Evolutionary conservation across 225 moss, liverwort and hornwort genomes (phyloP).

Genomic region (Sphagnum tenellum): DNA sequence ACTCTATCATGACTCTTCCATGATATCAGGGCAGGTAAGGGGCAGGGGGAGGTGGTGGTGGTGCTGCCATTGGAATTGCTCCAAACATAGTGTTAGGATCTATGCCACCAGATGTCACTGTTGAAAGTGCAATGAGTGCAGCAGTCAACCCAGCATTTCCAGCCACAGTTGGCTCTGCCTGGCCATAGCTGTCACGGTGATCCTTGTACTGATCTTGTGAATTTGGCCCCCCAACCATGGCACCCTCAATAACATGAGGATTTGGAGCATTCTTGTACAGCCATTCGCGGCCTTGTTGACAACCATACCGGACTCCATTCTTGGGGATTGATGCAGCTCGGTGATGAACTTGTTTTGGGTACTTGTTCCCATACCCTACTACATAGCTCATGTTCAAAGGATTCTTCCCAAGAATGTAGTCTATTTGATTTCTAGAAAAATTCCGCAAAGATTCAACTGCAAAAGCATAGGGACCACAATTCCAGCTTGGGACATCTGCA

Average conservation of each 20-base stretch:
- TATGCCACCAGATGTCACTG: slow-evolving; percentile 17
- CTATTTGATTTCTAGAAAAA: slow-evolving; percentile 50
- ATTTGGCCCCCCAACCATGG: slow-evolving; percentile 82
- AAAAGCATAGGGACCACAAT: slow-evolving; percentile 22
- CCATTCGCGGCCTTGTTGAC: slow-evolving; percentile 42
- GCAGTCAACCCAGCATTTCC: slow-evolving; percentile 83
- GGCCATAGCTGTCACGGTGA: slow-evolving; percentile 36
- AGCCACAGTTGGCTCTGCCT: slow-evolving; percentile 68
- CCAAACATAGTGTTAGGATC: slow-evolving; percentile 47
- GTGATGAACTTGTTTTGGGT: slow-evolving; percentile 65
- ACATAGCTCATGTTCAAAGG: slow-evolving; percentile 65
- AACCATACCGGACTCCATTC: slow-evolving; percentile 19
- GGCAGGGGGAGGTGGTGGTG: slow-evolving; percentile 31
- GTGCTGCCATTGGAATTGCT: slow-evolving; percentile 23
- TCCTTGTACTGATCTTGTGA: slow-evolving; percentile 44
- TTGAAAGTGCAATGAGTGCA: slow-evolving; percentile 57
- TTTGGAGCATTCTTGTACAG: slow-evolving; percentile 29
- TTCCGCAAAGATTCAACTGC: slow-evolving; percentile 26
- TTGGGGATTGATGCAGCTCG: slow-evolving; percentile 68
- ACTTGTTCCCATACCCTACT: slow-evolving; percentile 50
- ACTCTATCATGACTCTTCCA: too few relatives aligned
- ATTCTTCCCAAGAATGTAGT: slow-evolving; percentile 75
- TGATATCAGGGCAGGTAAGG: slow-evolving; percentile 28
- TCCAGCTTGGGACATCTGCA: slow-evolving; percentile 45
- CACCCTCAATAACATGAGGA: slow-evolving; percentile 47